Base-by-base conservation (phyloP, 1,139 yeast genomes). In the Fermentozyma sake region DNA sequence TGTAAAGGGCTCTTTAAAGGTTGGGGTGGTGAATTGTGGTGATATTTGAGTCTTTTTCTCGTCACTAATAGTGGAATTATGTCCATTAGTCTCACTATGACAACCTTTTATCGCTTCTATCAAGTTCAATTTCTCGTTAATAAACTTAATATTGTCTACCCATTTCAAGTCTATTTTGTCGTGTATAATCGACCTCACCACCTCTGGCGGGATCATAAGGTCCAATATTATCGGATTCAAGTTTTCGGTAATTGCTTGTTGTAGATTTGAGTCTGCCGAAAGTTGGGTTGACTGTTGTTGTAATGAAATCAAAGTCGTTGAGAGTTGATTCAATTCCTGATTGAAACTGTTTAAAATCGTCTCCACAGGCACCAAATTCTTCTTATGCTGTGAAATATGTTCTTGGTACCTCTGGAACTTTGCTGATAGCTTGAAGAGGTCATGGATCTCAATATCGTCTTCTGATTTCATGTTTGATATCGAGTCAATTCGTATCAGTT, bases 191-290 rank as follows among this genome's bases (percentile, higher is more conserved):
- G 76, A 67, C 28, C 61, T 57, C 3, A 77, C 69, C 2, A 77
- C 58, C 4, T 71, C 72, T 0, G 95, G 94, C 0, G 96, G 84
- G 4, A 87, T 72, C 38, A 83, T 64, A 14, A 83, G 58, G 39
- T 84, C 91, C 20, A 81, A 68, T 1, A 87, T 78, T 9, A 84
- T 59, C 0, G 95, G 94, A 9, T 79, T 72, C 34, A 87, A 67
- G 30, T 69, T 68, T 15, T 64, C 68, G 18, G 80, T 79, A 4
- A 79, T 60, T 18, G 58, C 50, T 12, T 74, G 69, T 37, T 86
- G 80, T 23, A 61, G 52, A 8, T 65, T 61, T 4, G 85, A 46
- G 29, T 58, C 55, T 5, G 41, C 33, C 1, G 68, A 49, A 13
- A 66, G 41, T 12, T 49, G 49, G 12, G 44, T 42, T 10, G 69